Percentiles rank a stretch among this genome's conserved stretches.
phyloP scores from a whole-genome alignment of 371 early-diverging fungal species.

The Lichtheimia ramosa region DNA sequence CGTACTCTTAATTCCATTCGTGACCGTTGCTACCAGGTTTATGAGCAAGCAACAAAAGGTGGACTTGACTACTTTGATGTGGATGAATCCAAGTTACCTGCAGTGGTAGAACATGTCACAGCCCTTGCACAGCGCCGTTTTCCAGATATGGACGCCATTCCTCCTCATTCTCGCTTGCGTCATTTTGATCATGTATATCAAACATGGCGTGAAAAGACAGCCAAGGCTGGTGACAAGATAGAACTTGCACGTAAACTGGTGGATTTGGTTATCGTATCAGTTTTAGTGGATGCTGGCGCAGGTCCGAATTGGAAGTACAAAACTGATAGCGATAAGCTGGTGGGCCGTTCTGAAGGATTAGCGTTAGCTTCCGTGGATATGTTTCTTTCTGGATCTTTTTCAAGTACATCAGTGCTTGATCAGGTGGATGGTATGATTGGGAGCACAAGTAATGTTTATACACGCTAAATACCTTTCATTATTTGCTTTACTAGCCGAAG shows the following conservation, averaged over 20 bases:
- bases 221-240: slow-evolving; percentile 30
- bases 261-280: slow-evolving; percentile 88
- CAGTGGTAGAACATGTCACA: slow-evolving; percentile 68
- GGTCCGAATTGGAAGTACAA: slow-evolving; percentile 80
- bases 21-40: slow-evolving; percentile 67
- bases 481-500: slow-evolving; percentile 39
- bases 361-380: slow-evolving; percentile 87
- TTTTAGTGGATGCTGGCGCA: slow-evolving; percentile 93
- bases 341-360: slow-evolving; percentile 85
- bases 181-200: slow-evolving; percentile 72
- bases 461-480: neutral
- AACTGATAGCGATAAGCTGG: slow-evolving; percentile 29
- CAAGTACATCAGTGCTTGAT: slow-evolving; percentile 51
- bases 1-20: slow-evolving; percentile 79
- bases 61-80: slow-evolving; percentile 69
- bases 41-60: slow-evolving; percentile 53
- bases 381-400: slow-evolving; percentile 83
- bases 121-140: slow-evolving; percentile 76
- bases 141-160: slow-evolving; percentile 58
- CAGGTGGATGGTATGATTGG: slow-evolving; percentile 70
- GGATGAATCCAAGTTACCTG: slow-evolving; percentile 58
- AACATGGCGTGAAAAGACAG: slow-evolving; percentile 35
- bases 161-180: slow-evolving; percentile 89
- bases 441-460: neutral
- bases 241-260: slow-evolving; percentile 74